These are phyloP conservation scores for Pestalotiopsis sp. DNA, from an alignment of 2,329 filamentous ascomycete genomes.

Conservation along the genomic window DNA sequence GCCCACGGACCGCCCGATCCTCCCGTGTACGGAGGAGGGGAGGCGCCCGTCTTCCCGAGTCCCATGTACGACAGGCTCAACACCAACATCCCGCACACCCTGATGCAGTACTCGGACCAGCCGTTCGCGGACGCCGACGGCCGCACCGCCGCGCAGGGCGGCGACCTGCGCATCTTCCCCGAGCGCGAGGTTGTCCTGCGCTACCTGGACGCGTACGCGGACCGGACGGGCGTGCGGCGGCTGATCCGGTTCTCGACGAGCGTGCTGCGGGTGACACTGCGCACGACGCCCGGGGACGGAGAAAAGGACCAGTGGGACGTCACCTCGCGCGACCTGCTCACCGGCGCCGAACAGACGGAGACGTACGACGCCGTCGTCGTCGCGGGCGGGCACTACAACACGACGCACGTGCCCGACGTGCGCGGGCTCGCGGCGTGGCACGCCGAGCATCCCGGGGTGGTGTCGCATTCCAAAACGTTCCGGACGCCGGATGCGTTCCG, in stretches of 20 bases:
- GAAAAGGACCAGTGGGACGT: conserved; percentile 60
- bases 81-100: conserved; percentile 79
- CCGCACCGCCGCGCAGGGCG: neutral
- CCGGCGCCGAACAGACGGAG: conserved; percentile 40
- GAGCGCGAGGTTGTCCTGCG: conserved; percentile 69
- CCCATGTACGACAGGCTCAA: conserved; percentile 83
- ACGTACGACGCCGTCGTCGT: conserved; percentile 76
- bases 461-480: conserved; percentile 82
- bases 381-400: conserved; percentile 75
- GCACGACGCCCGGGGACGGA: conserved; percentile 23
- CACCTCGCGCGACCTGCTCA: conserved; percentile 52
- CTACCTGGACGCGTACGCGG: conserved; percentile 75
- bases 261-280: conserved; percentile 56
- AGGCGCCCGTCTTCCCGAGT: conserved; percentile 68
- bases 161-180: conserved; percentile 68
- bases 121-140: conserved; percentile 61
- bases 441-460: conserved; percentile 57
- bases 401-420: conserved; percentile 68
- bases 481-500: conserved; percentile 65
- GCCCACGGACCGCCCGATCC: conserved; percentile 66
- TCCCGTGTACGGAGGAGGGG: conserved; percentile 33
- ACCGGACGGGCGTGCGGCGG: conserved; percentile 59
- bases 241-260: conserved; percentile 72
- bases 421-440: conserved; percentile 64
- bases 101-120: conserved; percentile 81